A percentile compares a stretch with the other conserved stretches of the same genome.
Evolutionary conservation across 768 basidiomycete species (phyloP).

Genomic region (Hygrophoropsis aurantiaca): DNA sequence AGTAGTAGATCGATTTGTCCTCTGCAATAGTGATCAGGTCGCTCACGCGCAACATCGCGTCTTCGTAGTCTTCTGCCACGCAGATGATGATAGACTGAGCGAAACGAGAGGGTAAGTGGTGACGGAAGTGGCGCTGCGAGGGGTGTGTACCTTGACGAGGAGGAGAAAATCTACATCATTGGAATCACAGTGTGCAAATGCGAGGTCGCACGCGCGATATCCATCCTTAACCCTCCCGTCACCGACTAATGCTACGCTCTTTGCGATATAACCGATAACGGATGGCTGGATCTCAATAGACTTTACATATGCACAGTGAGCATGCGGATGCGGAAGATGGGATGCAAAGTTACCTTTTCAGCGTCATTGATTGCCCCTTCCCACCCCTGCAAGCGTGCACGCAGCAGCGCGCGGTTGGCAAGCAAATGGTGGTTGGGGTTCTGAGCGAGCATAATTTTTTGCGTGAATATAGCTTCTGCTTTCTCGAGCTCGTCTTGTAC

Average conservation of each 20-base stretch:
- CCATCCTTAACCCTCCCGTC: conserved; percentile 5
- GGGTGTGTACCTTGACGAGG: conserved; percentile 7
- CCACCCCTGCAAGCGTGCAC: background rate
- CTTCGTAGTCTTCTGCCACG: conserved; percentile 1
- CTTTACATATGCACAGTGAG: too few relatives aligned
- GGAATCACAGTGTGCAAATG: background rate
- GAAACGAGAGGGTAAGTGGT: background rate
- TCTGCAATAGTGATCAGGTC: background rate
- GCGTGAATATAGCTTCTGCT: background rate
- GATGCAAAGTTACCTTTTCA: background rate
- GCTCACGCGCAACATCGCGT: conserved; percentile 6
- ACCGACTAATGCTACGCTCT: background rate
- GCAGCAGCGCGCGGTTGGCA: background rate
- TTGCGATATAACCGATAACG: conserved; percentile 9
- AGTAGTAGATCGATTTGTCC: background rate
- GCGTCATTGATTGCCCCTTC: background rate
- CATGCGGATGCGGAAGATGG: background rate
- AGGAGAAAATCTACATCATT: conserved; percentile 9
- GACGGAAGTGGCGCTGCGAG: background rate
- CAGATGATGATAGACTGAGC: background rate
- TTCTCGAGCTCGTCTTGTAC: background rate
- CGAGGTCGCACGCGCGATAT: conserved; percentile 9
- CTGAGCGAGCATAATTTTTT: background rate
- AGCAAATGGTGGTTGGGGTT: background rate
- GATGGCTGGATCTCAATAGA: conserved; percentile 11